Evolutionary conservation across 371 early-diverging fungal species (phyloP).

Genomic region (Dentiscutata heterogama): DNA sequence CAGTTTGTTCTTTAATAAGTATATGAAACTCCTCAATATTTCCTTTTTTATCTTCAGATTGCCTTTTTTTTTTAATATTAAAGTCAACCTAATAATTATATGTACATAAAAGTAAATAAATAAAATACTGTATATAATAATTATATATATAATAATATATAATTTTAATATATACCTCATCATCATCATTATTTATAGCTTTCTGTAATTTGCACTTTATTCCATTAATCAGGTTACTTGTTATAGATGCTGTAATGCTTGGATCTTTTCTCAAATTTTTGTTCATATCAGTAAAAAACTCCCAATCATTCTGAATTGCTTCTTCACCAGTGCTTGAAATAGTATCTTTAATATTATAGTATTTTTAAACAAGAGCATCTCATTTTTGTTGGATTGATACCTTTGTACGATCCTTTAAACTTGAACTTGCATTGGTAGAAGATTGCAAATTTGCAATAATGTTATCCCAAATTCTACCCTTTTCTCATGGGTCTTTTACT

Average conservation of each 20-base stretch:
- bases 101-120: too few species aligned
- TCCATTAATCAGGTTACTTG: not conserved
- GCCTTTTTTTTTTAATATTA: not conserved
- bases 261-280: not conserved
- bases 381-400: not conserved
- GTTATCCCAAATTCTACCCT: not conserved
- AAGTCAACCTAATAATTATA: not conserved
- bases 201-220: not conserved
- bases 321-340: not conserved
- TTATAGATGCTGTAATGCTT: not conserved
- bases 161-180: not conserved
- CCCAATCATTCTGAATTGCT: not conserved
- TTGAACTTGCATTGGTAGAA: not conserved
- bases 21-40: not conserved
- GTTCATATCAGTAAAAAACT: not conserved
- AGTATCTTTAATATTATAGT: not conserved
- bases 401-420: not conserved
- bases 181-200: not conserved
- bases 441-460: not conserved
- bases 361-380: not conserved
- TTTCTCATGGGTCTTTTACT: not conserved
- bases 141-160: not conserved
- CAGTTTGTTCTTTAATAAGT: conserved; percentile 2
- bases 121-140: not conserved
- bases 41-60: not conserved